Conservation (phyloP, 257 asterid species). For the Nicotiana sylvestris region DNA sequence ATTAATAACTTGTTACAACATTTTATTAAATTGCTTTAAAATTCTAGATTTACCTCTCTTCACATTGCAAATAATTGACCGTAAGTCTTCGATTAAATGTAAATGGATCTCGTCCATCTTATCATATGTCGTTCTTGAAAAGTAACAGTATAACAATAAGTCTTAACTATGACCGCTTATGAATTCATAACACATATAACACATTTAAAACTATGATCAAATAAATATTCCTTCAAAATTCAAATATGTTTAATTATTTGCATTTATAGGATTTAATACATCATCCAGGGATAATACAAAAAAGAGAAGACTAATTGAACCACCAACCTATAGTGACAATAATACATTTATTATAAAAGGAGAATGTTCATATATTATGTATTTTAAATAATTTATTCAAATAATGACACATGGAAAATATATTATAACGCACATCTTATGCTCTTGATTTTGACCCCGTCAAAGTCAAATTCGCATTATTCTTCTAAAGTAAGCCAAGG, state of each 20-base stretch:
- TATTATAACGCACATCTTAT: not conserved
- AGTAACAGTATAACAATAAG: not conserved
- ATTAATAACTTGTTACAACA: too few relatives aligned
- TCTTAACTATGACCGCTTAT: too few relatives aligned
- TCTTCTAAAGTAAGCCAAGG: not conserved
- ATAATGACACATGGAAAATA: not conserved
- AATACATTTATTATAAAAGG: too few relatives aligned
- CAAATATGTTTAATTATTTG: not conserved
- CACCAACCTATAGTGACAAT: not conserved
- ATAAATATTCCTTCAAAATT: not conserved
- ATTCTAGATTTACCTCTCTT: too few relatives aligned
- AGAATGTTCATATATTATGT: too few relatives aligned
- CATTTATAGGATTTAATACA: not conserved
- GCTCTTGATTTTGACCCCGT: not conserved
- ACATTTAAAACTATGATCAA: not conserved
- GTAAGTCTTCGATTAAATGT: not conserved
- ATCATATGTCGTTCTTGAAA: not conserved
- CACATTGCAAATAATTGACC: too few relatives aligned
- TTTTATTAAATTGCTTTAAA: too few relatives aligned
- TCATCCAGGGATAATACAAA: not conserved
- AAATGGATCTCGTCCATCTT: not conserved
- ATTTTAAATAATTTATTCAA: too few relatives aligned
- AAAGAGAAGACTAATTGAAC: not conserved
- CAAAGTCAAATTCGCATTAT: not conserved
- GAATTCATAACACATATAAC: too few relatives aligned